Percentiles rank a stretch among this genome's conserved stretches.
phyloP scores from a whole-genome alignment of 306 rosid genomes.

The Vicia faba region DNA sequence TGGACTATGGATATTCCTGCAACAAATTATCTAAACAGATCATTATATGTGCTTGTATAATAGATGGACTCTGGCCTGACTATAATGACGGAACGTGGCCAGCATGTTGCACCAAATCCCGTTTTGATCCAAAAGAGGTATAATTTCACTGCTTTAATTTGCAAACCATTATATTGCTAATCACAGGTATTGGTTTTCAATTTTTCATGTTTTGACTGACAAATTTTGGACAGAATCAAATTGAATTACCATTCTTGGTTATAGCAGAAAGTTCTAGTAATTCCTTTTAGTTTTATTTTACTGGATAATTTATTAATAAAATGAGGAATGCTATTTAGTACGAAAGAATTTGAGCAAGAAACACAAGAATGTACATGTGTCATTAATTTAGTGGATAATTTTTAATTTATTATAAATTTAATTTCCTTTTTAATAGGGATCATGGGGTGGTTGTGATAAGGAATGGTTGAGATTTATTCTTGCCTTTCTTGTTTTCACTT shows the following conservation, averaged over 20 bases:
- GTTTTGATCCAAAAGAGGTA: slow-evolving; percentile 79
- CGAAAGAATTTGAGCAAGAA: too few relatives aligned
- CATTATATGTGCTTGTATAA: slow-evolving; percentile 33
- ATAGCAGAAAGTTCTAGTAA: slow-evolving; percentile 10
- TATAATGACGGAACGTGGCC: slow-evolving; percentile 99
- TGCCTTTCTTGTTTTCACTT: too few relatives aligned
- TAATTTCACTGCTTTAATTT: slow-evolving; percentile 17
- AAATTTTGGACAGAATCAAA: slow-evolving; percentile 2
- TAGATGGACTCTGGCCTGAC: slow-evolving; percentile 98
- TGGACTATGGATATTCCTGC: slow-evolving; percentile 14
- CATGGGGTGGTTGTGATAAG: too few relatives aligned
- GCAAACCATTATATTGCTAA: slow-evolving; percentile 12
- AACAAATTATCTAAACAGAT: slow-evolving; percentile 5
- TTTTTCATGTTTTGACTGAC: slow-evolving; percentile 25
- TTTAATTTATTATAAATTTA: too few relatives aligned
- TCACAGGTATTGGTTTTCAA: slow-evolving; percentile 9
- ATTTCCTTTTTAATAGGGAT: too few relatives aligned
- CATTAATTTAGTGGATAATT: too few relatives aligned
- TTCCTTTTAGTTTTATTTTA: slow-evolving; percentile 20
- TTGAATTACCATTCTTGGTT: slow-evolving; percentile 12
- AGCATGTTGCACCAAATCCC: slow-evolving; percentile 64
- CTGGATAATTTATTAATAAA: background rate
- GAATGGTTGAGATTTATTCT: too few relatives aligned
- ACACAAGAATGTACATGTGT: too few relatives aligned
- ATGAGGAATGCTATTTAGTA: too few relatives aligned